Evolutionary conservation across 2,329 filamentous ascomycete species (phyloP), one percentile per base, ranked within the genome.

Genomic region (Xylaria arbuscula): DNA sequence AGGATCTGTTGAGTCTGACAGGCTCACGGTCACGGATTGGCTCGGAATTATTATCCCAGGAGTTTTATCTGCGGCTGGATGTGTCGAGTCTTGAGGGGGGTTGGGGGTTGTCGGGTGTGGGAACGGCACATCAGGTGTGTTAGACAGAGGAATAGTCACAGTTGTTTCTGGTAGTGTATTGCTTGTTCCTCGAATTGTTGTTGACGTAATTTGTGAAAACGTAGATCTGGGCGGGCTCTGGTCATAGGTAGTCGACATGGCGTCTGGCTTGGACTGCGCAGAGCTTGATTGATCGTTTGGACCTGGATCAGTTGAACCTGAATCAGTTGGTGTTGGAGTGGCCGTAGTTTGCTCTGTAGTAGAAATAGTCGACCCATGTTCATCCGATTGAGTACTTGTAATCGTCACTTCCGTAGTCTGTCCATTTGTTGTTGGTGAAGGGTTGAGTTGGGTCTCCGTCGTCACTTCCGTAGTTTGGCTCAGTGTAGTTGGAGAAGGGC

Each of bases 381-480:
- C 47, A 13, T 56, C 53, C 17, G 63, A 13, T 40, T 54, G 22
- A 24, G n/a, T 59, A 47, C 15, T 38, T 32, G 58, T 47, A 7
- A 22, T 9, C 59, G 38, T 59, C 36, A 42, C 34, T 34, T 51
- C 47, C 34, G 55, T 51, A 34, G 9, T 13, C 28, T 34, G 50
- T 3, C 10, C 57, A 36, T 47, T 8, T 56, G 65, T 66, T 6
- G 17, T 38, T n/a, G 53, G 38, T 2, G 45, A 6, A 24, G 34
- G 54, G 17, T 11, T 4, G 22, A 38, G 22, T 24, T 51, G 42
- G 2, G 13, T 17, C 15, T 42, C 15, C 47, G 55, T 51, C n/a
- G 42, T 36, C 28, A 28, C 28, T 42, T 51, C 38, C 34, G 55
- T 51, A 34, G 9, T 13, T 24, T 34, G 50, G 7, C 15, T 61